These are phyloP conservation scores for Phytophthora syringae DNA, from an alignment of 352 stramenopile genomes.

Conservation along the genomic window DNA sequence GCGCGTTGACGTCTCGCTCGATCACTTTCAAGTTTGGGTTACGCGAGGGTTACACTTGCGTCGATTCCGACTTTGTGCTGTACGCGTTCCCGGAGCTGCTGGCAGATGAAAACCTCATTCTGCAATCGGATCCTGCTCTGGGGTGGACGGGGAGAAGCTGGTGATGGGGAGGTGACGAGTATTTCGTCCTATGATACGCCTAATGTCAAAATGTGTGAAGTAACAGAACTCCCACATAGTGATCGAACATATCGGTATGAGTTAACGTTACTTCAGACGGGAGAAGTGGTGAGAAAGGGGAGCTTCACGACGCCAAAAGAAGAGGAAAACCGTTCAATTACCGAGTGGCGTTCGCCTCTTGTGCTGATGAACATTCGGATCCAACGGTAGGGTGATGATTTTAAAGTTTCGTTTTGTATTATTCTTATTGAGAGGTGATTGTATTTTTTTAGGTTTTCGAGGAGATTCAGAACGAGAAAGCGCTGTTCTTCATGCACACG, in stretches of 20 bases:
- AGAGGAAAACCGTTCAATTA: conserved; percentile 62
- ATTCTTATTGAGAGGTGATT: conserved; percentile 19
- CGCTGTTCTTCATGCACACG: conserved; percentile 90
- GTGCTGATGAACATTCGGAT: conserved; percentile 82
- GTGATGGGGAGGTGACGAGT: conserved; percentile 36
- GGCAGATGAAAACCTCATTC: conserved; percentile 57
- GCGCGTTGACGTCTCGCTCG: conserved; percentile 67
- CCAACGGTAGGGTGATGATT: conserved; percentile 42
- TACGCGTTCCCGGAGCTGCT: conserved; percentile 57
- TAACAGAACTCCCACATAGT: conserved; percentile 55
- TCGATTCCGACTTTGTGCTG: conserved; percentile 58
- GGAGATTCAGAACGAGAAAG: conserved; percentile 63
- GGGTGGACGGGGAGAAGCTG: conserved; percentile 37
- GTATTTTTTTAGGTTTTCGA: conserved; percentile 51
- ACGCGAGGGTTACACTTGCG: conserved; percentile 55
- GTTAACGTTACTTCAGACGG: conserved; percentile 44
- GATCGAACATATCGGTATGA: conserved; percentile 68
- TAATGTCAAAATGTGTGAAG: conserved; percentile 55
- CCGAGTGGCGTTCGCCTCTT: conserved; percentile 81
- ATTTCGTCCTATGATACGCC: conserved; percentile 29
- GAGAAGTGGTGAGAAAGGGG: conserved; percentile 44
- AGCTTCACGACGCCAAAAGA: conserved; percentile 55
- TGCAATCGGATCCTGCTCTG: conserved; percentile 41
- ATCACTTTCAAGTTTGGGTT: conserved; percentile 80
- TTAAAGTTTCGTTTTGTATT: conserved; percentile 8